Base-by-base conservation (phyloP, 78 protist species). In the Pigoraptor vietnamica region DNA sequence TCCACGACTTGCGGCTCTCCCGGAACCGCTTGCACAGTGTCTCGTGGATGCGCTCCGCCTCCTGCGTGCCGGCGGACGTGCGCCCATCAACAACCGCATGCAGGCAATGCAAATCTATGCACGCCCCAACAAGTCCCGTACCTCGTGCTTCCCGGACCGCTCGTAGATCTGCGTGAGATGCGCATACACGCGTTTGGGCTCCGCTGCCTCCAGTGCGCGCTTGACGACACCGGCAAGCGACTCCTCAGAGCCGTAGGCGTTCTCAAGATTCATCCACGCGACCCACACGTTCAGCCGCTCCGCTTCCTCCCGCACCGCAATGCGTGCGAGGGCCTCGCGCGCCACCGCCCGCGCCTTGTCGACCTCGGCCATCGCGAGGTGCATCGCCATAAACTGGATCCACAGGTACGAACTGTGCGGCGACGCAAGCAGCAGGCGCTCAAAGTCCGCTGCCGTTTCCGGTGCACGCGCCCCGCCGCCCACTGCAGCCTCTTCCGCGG, bases 211-310 rank as follows among this genome's bases (percentile, higher is more conserved):
- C 38, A 94, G 34, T 19, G 98, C 98, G 25, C 95, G 94, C 39
- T 92, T 10, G 88, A 98, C 95, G 34, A 94, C 55, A 25, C 48
- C 39, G 6, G 2, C 21, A 40, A 93, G 91, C 79, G 93, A 9
- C 39, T 92, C 97, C 1, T 87, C 67, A 0, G 93, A 88, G 35
- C 99, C 99, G 92, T 93, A 95, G 32, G 37, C 34, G 39, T 93
- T 92, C 92, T 98, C 99, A 25, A 98, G 93, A 89, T 98, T 98
- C 93, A 97, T 91, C 38, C 89, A 37, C 33, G 99, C 98, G 34
- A 93, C 94, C 98, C 98, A 98, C 38, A 98, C 93, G 94, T 98
- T 98, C 92, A 94, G n/a, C 84, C 90, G 92, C 93, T 97, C 99
- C 0, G 37, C 10, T 55, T 90, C 96, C 84, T 97, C 93, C 23